These are phyloP conservation scores for Amanita phalloides DNA, from an alignment of 768 basidiomycete species.

Conservation along the genomic window DNA sequence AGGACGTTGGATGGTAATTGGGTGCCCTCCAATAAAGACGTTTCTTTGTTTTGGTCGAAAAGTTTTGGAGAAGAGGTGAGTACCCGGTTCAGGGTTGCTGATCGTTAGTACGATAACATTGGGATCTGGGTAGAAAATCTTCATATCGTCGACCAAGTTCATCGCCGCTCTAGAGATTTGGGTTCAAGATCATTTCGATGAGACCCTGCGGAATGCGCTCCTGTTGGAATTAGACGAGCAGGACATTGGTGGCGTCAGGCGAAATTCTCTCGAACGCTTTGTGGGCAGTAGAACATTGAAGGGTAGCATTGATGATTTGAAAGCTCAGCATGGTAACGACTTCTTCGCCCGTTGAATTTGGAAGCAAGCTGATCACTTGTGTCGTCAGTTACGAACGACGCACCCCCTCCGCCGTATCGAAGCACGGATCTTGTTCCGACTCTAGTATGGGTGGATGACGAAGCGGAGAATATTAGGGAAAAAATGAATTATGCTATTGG, in stretches of 20 bases:
- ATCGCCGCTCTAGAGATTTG: slow-evolving; percentile 8
- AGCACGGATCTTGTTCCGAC: slow-evolving; percentile 8
- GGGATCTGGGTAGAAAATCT: not conserved
- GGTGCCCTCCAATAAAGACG: slow-evolving; percentile 7
- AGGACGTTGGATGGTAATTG: slow-evolving; percentile 9
- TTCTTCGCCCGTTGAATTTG: not conserved
- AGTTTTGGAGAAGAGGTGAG: slow-evolving; percentile 16
- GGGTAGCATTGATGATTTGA: slow-evolving; percentile 5
- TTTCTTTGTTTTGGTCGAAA: slow-evolving; percentile 14
- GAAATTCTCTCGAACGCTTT: slow-evolving; percentile 10
- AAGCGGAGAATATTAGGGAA: slow-evolving; percentile 9
- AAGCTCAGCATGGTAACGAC: not conserved
- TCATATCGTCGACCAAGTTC: not conserved
- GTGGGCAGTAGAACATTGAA: slow-evolving; percentile 10
- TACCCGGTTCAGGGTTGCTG: not conserved
- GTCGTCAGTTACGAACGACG: not conserved
- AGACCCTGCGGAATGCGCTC: slow-evolving; percentile 4
- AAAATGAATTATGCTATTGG: slow-evolving; percentile 10
- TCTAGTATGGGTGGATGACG: slow-evolving; percentile 20
- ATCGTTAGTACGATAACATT: not conserved
- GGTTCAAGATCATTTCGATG: slow-evolving; percentile 10
- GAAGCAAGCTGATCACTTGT: not conserved
- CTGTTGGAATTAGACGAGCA: slow-evolving; percentile 11
- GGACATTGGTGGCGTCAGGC: slow-evolving; percentile 14
- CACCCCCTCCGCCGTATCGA: not conserved